Percentiles rank a stretch among this genome's conserved stretches.
Evolutionary conservation across 1,139 yeast species (phyloP).

Genomic region (Saccharomycopsis crataegensis): DNA sequence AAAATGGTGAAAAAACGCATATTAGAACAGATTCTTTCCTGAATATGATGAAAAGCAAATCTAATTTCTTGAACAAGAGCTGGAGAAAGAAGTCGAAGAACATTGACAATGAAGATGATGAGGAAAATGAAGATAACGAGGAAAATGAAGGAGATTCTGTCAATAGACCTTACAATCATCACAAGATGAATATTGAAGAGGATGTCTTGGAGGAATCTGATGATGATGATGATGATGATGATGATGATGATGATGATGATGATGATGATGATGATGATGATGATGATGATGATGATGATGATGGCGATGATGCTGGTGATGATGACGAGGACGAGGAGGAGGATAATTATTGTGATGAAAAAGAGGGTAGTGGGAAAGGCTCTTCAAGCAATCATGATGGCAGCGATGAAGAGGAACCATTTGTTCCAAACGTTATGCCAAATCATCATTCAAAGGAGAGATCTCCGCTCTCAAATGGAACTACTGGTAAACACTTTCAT

Average conservation of each 20-base stretch:
- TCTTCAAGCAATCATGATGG: conserved; percentile 8
- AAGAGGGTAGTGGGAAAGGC: conserved; percentile 20
- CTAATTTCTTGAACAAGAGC: not conserved
- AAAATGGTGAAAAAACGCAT: not conserved
- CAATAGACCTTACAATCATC: too few species aligned
- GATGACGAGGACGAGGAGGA: conserved; percentile 22
- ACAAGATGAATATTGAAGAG: conserved; percentile 9
- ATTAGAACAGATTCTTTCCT: not conserved
- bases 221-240: conserved; percentile 13
- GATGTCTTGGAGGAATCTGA: conserved; percentile 24
- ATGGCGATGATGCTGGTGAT: conserved; percentile 17
- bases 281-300: conserved; percentile 20
- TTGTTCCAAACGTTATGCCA: conserved; percentile 4
- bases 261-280: conserved; percentile 16
- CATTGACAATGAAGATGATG: conserved; percentile 18
- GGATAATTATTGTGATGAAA: conserved; percentile 24
- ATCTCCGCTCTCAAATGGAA: too few species aligned
- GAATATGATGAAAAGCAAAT: not conserved
- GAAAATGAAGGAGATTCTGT: too few species aligned
- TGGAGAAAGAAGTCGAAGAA: not conserved
- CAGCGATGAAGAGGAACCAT: conserved; percentile 5
- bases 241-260: conserved; percentile 10
- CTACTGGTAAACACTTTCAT: too few species aligned
- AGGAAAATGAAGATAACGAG: conserved; percentile 6
- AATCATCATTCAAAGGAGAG: too few species aligned